These are phyloP conservation scores for Endogone sp. DNA, from an alignment of 192 early-diverging fungal species.

Conservation along the genomic window DNA sequence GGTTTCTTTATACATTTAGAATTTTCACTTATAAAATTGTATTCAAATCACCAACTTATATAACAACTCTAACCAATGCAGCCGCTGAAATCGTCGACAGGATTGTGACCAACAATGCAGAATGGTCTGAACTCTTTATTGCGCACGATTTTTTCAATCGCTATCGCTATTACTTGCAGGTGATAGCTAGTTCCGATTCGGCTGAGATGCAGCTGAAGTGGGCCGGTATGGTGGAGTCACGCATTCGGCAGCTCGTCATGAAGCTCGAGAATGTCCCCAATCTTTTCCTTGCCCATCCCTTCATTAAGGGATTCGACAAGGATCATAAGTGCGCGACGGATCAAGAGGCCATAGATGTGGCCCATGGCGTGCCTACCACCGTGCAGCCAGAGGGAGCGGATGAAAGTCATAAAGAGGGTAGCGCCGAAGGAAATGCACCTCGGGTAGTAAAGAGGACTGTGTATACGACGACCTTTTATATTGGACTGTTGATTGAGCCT, in stretches of 20 bases:
- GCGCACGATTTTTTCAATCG: conserved; percentile 83
- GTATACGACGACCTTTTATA: conserved; percentile 83
- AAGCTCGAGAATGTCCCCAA: conserved; percentile 77
- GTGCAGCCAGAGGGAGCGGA: conserved; percentile 20
- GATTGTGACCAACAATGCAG: conserved; percentile 68
- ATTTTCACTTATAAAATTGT: background rate
- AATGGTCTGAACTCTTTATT: conserved; percentile 85
- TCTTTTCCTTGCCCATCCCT: conserved; percentile 81
- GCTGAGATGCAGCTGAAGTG: conserved; percentile 75
- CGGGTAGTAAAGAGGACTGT: conserved; percentile 32
- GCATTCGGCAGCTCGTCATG: conserved; percentile 79
- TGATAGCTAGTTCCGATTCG: conserved; percentile 74
- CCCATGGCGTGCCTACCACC: conserved; percentile 57
- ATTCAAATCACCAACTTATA: background rate
- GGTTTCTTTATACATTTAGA: background rate
- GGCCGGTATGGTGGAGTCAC: conserved; percentile 88
- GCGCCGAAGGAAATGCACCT: conserved; percentile 15
- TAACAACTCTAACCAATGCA: too few relatives aligned
- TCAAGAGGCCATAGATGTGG: conserved; percentile 61
- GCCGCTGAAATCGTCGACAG: conserved; percentile 72
- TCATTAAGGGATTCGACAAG: conserved; percentile 82
- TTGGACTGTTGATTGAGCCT: conserved; percentile 73
- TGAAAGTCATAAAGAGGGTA: conserved; percentile 17
- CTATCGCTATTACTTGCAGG: conserved; percentile 88
- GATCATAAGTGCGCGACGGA: conserved; percentile 56